phyloP scores from a whole-genome alignment of 176 grass and related monocot genomes.

The Ampelocalamus luodianensis region DNA sequence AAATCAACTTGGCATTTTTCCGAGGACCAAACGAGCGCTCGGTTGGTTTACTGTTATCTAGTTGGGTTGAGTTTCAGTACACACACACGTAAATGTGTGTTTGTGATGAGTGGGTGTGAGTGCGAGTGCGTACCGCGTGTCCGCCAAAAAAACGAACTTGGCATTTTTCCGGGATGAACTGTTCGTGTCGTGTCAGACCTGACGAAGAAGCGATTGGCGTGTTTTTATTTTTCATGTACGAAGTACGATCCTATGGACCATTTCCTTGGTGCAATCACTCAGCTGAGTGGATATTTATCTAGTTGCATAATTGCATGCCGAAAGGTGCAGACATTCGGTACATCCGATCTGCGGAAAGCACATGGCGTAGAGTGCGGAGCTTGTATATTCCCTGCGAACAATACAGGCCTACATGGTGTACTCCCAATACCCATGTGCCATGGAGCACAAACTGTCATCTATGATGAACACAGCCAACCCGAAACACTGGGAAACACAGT shows the following conservation, averaged over 20 bases:
- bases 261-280: neutral
- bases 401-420: neutral
- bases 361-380: neutral
- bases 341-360: neutral
- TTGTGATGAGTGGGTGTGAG: no score
- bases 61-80: no score
- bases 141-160: no score
- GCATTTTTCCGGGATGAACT: neutral
- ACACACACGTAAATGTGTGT: no score
- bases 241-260: neutral
- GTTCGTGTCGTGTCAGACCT: neutral
- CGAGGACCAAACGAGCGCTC: no score
- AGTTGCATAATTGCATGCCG: neutral
- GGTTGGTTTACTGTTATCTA: no score
- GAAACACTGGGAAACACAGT: no score
- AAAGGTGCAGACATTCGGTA: neutral
- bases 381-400: slow-evolving; percentile 5
- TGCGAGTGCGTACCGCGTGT: no score
- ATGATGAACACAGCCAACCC: neutral
- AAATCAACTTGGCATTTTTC: neutral
- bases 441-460: neutral
- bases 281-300: neutral
- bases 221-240: neutral
- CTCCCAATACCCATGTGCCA: neutral
- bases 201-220: neutral